Evolutionary conservation across 1,139 yeast genomes (phyloP), one percentile per base, ranked within the genome.

Genomic region (Cylindricascospora bacillispora): DNA sequence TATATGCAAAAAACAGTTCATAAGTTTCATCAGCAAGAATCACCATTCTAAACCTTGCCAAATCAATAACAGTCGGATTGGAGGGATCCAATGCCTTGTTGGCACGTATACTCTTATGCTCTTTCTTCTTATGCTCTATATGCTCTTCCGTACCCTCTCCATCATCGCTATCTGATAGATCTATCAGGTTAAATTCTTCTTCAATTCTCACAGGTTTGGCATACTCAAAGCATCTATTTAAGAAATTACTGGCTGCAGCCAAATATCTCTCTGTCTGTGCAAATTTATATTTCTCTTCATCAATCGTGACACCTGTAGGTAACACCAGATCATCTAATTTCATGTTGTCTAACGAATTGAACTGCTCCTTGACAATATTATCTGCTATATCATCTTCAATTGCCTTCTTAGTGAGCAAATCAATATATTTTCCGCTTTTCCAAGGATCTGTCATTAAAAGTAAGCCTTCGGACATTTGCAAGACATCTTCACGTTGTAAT

Each of bases 1-100:
- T 79, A 16, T 63, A 60, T 22, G 82, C 66, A 54, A 89, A 89
- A 40, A 86, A 71, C 24, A 79, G 60, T 51, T 89, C 97, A 42
- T 85, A 77, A 0, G 95, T 81, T 47, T 85, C 97, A 52, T 86
- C 95, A 0, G 97, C 95, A 11, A 89, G 63, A 3, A 89, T 62
- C 2, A 89, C 93, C 98, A 89, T 89, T 41, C 98, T 65, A 59
- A 89, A 89, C 0, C 95, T 85, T 0, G 97, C 86, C 17, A 86
- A 60, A 32, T 81, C 81, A 34, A 89, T 67, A 33, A 62, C 72
- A 13, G 79, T 73, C 1, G 93, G 93, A 9, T 75, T 67, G 24
- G 69, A 65, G 2, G 95, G 94, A 49, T 85, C 80, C 26, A 83
- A 59, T 0, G 94, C 94, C 1, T 73, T 81, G 48, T 83, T 83